phyloP scores from a whole-genome alignment of 2,329 filamentous ascomycete species.

The Chaetomium olivaceum region DNA sequence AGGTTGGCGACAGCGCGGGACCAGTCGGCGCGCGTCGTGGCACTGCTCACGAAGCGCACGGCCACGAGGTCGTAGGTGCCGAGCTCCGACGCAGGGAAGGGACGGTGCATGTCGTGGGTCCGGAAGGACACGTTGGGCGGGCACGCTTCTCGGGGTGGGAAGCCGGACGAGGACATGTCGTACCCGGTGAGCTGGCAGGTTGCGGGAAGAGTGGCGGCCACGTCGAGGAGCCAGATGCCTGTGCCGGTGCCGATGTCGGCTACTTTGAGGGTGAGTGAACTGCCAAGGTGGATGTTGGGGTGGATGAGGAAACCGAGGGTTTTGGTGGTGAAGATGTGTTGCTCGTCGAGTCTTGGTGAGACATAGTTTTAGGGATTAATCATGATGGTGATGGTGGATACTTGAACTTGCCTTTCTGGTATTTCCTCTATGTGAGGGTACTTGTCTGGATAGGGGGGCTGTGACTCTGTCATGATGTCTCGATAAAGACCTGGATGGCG shows the following conservation, averaged over 20 bases:
- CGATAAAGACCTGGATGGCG: too few species aligned
- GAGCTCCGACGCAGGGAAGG: constrained; percentile 30
- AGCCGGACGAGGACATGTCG: constrained; percentile 27
- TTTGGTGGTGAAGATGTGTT: constrained; percentile 27
- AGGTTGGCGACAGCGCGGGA: not conserved
- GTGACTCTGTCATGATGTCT: too few species aligned
- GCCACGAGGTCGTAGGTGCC: constrained; percentile 35
- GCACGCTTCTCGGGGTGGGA: constrained; percentile 23
- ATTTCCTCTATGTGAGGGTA: too few species aligned
- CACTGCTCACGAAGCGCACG: constrained; percentile 31
- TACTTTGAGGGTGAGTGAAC: not conserved
- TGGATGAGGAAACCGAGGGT: constrained; percentile 11
- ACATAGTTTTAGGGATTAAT: too few species aligned
- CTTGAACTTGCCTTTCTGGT: too few species aligned
- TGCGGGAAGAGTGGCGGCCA: constrained; percentile 23
- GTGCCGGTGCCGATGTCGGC: constrained; percentile 8
- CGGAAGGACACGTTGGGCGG: constrained; percentile 32
- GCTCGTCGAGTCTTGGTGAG: constrained; percentile 24
- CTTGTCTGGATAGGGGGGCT: too few species aligned
- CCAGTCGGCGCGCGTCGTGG: not conserved
- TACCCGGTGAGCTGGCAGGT: constrained; percentile 31
- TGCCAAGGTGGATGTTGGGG: not conserved
- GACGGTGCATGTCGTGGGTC: constrained; percentile 30
- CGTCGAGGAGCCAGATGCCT: constrained; percentile 26
- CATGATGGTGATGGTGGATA: too few species aligned